Evolutionary conservation across 805 yeast genomes (phyloP).

Genomic region (Priceomyces castillae): DNA sequence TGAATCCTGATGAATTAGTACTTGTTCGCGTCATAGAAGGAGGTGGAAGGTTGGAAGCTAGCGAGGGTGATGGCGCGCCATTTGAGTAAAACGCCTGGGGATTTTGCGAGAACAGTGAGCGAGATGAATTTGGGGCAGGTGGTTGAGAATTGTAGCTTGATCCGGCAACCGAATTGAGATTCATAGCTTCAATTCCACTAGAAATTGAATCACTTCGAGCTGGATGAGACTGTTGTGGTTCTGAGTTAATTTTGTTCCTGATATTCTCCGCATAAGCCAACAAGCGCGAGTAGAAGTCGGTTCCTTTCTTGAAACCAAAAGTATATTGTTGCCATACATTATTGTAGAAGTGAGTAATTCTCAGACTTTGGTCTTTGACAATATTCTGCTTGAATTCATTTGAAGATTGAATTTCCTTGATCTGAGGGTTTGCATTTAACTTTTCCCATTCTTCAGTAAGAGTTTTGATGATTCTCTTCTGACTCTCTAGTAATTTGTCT

Average conservation of each 20-base stretch:
- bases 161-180: slow-evolving; percentile 5
- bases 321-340: slow-evolving; percentile 54
- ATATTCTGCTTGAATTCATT: slow-evolving; percentile 37
- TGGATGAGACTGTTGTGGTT: neutral
- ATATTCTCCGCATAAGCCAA: slow-evolving; percentile 24
- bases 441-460: slow-evolving; percentile 30
- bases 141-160: neutral
- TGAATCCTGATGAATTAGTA: slow-evolving; percentile 5
- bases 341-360: slow-evolving; percentile 48
- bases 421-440: slow-evolving; percentile 24
- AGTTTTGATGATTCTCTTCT: slow-evolving; percentile 44
- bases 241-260: slow-evolving; percentile 7
- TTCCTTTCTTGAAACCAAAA: slow-evolving; percentile 61
- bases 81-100: neutral
- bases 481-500: slow-evolving; percentile 65
- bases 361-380: slow-evolving; percentile 28
- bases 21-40: slow-evolving; percentile 1
- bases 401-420: slow-evolving; percentile 42
- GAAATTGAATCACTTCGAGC: slow-evolving; percentile 1
- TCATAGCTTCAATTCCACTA: slow-evolving; percentile 6
- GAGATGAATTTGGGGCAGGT: neutral
- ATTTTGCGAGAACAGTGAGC: neutral
- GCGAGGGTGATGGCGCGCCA: neutral
- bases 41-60: neutral
- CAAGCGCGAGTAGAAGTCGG: slow-evolving; percentile 58